Evolutionary conservation across 2,329 filamentous ascomycete genomes (phyloP), one percentile per base, ranked within the genome.

Genomic region (Aureobasidium leucospermi): DNA sequence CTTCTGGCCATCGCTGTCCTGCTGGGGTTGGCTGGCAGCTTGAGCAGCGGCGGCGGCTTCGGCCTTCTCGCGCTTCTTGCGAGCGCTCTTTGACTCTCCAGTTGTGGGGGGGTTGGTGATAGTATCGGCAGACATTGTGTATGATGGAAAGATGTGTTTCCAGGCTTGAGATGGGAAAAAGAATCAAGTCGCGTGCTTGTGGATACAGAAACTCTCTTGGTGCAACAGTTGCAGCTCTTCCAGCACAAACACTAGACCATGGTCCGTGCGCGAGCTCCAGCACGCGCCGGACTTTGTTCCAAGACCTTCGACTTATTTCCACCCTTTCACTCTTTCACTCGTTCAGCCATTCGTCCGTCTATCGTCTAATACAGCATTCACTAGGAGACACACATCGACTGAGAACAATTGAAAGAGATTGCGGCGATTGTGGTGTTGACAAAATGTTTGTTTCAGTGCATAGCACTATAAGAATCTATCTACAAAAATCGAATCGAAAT

Each of bases 21-120:
- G 42, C 38, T 61, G 31, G n/a, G 63, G 70, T 69, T 64, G 31
- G 31, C 67, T 65, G 38, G 69, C 64, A n/a, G 63, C 71, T 69
- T 64, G 29, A 38, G 68, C 65, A 42, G 69, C 64, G 45, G 66
- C 66, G 55, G 67, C 66, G 32, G 65, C 67, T 59, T 74, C 74
- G 62, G 68, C 76, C 71, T 75, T 79, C 64, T 73, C 74, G 70
- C 78, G 77, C 77, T 79, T 79, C 77, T 80, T 81, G 72, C 77
- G 77, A 34, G 77, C 75, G 63, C 71, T 76, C 73, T 79, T 80
- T 59, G 77, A 78, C 69, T 80, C 77, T 58, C 67, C 70, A 63
- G 85, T 79, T 65, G 88, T 83, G 66, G 82, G 78, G 65, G 86
- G 80, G 75, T 87, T 87, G 72, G 84, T 81, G 67, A 83, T 79